Conservation (phyloP, 352 stramenopile species). For the Phytophthora sansomeana region DNA sequence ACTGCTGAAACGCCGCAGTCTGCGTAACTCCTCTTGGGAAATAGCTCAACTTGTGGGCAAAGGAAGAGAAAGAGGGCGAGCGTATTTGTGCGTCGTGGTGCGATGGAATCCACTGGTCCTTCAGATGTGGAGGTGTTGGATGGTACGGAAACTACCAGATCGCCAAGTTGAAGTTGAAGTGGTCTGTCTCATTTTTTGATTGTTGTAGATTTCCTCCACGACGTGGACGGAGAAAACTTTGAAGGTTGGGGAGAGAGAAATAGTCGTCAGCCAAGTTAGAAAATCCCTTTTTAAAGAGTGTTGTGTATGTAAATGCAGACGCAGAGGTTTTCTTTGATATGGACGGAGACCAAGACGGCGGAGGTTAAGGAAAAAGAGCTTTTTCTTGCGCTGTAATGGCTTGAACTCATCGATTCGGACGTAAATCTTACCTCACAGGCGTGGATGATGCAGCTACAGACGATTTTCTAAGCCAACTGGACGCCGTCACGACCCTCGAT, state of each 20-base stretch:
- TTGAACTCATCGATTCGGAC: neutral
- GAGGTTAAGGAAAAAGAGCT: constrained; percentile 11
- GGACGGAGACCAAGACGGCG: constrained; percentile 16
- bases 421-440: constrained; percentile 7
- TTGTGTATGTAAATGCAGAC: constrained; percentile 11
- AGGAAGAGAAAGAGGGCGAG: too few relatives aligned
- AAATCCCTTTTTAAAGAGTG: neutral
- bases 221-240: constrained; percentile 29
- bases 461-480: constrained; percentile 47
- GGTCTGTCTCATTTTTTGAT: neutral
- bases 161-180: constrained; percentile 23
- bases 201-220: constrained; percentile 38
- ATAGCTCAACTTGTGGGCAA: too few relatives aligned
- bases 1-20: too few relatives aligned
- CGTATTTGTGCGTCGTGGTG: neutral
- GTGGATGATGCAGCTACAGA: constrained; percentile 32
- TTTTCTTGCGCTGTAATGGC: neutral
- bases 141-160: constrained; percentile 11
- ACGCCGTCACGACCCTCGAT: constrained; percentile 41
- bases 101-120: constrained; percentile 25
- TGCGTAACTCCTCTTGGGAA: too few relatives aligned
- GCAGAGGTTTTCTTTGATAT: constrained; percentile 39
- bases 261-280: neutral
- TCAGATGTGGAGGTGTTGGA: constrained; percentile 45
- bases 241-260: constrained; percentile 34